Conservation (phyloP, 2,329 filamentous ascomycete genomes). For the Neurospora sp. region DNA sequence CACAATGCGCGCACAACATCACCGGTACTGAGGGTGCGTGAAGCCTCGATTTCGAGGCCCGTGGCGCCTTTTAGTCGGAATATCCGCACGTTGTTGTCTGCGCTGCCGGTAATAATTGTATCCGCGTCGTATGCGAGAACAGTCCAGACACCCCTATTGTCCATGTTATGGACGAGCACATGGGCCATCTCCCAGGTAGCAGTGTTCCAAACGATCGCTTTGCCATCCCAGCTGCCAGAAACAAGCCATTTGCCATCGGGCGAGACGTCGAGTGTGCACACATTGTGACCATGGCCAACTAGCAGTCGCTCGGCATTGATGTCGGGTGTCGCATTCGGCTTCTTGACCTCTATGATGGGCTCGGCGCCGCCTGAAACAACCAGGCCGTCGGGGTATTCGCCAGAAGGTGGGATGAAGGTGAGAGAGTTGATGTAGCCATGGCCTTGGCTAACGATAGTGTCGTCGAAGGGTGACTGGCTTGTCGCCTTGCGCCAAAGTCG, state of each 20-base stretch:
- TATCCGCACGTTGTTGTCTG: slow-evolving; percentile 80
- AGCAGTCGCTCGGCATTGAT: slow-evolving; percentile 80
- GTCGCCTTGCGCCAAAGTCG: slow-evolving; percentile 65
- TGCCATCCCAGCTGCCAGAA: slow-evolving; percentile 89
- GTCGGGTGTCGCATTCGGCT: slow-evolving; percentile 53
- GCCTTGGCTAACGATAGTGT: slow-evolving; percentile 68
- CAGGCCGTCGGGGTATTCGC: slow-evolving; percentile 64
- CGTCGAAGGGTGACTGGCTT: slow-evolving; percentile 61
- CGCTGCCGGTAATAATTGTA: slow-evolving; percentile 82
- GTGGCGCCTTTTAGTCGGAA: slow-evolving; percentile 59
- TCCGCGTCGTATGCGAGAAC: slow-evolving; percentile 73
- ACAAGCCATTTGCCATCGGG: slow-evolving; percentile 65
- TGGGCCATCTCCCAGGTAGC: slow-evolving; percentile 72
- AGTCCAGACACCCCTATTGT: slow-evolving; percentile 66
- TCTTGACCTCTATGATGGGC: slow-evolving; percentile 82
- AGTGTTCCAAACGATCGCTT: slow-evolving; percentile 79
- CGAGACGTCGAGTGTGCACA: slow-evolving; percentile 77
- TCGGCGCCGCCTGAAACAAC: slow-evolving; percentile 85
- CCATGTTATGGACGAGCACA: slow-evolving; percentile 59
- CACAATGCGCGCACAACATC: slow-evolving; percentile 87
- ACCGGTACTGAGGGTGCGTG: slow-evolving; percentile 51
- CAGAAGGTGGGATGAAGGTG: slow-evolving; percentile 61
- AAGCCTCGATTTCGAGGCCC: slow-evolving; percentile 40
- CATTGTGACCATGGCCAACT: slow-evolving; percentile 76
- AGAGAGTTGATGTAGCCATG: slow-evolving; percentile 82